Evolutionary conservation across 2,329 filamentous ascomycete species (phyloP).

Genomic region (Claviceps cyperi): DNA sequence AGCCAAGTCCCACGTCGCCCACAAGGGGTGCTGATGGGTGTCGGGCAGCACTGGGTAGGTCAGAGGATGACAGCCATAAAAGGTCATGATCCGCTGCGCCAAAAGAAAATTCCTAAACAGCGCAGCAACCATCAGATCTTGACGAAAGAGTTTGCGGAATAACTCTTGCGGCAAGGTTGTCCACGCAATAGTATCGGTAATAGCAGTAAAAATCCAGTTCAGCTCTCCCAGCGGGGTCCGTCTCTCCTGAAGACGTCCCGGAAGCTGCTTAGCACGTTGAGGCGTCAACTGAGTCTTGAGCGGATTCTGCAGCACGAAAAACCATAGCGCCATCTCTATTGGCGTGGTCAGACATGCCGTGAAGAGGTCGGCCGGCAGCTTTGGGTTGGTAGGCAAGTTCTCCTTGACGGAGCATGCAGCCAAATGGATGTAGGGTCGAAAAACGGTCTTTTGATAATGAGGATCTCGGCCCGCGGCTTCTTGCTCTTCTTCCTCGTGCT

Average conservation of each 20-base stretch:
- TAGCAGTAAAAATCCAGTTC: slow-evolving; percentile 99
- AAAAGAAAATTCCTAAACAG: slow-evolving; percentile 92
- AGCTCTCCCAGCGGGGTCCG: slow-evolving; percentile 88
- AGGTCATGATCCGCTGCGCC: slow-evolving; percentile 87
- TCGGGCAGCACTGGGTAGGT: slow-evolving; percentile 86
- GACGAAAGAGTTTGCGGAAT: slow-evolving; percentile 93
- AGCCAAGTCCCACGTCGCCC: slow-evolving; percentile 95
- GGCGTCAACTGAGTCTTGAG: slow-evolving; percentile 53
- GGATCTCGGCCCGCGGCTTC: slow-evolving; percentile 65
- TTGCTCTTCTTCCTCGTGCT: slow-evolving; percentile 79
- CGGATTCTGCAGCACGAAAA: slow-evolving; percentile 90
- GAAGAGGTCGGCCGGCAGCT: slow-evolving; percentile 86
- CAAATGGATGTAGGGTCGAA: slow-evolving; percentile 64
- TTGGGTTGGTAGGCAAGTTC: slow-evolving; percentile 85
- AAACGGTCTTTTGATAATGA: slow-evolving; percentile 65
- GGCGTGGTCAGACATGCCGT: slow-evolving; percentile 92
- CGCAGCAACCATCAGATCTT: slow-evolving; percentile 98
- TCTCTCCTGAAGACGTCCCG: slow-evolving; percentile 81
- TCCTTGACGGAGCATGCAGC: slow-evolving; percentile 85
- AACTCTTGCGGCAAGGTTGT: slow-evolving; percentile 79
- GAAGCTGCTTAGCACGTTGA: slow-evolving; percentile 76
- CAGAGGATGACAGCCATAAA: slow-evolving; percentile 89
- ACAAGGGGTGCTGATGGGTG: slow-evolving; percentile 86
- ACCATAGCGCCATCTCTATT: slow-evolving; percentile 93
- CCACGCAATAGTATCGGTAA: slow-evolving; percentile 98